Conservation (phyloP, 345 rosid genomes). For the Erodium maritimum region DNA sequence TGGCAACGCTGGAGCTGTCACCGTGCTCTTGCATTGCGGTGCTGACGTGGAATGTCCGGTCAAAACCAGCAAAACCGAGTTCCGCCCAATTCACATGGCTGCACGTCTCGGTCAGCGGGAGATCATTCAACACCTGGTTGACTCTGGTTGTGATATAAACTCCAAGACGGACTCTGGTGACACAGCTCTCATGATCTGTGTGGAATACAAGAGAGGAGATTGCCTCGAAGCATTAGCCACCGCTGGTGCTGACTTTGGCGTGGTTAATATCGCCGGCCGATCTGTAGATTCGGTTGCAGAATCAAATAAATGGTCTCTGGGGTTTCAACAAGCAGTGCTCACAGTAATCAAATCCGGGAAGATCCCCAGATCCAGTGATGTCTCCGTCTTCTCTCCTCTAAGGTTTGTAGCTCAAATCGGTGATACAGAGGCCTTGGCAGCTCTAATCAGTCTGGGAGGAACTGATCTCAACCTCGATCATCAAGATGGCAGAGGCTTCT, state of each 20-base stretch:
- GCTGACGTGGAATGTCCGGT: slow-evolving; percentile 51
- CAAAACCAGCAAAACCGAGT: slow-evolving; percentile 33
- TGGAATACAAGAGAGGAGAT: slow-evolving; percentile 43
- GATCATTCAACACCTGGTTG: slow-evolving; percentile 42
- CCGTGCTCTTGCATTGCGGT: slow-evolving; percentile 51
- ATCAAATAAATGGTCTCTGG: slow-evolving; percentile 51
- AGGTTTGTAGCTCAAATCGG: slow-evolving; percentile 57
- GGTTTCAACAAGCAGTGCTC: slow-evolving; percentile 50
- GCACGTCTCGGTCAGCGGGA: slow-evolving; percentile 49
- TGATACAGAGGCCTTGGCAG: slow-evolving; percentile 50
- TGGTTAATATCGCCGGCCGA: slow-evolving; percentile 36
- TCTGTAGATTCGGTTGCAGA: slow-evolving; percentile 44
- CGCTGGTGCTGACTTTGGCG: slow-evolving; percentile 84
- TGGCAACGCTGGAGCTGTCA: slow-evolving; percentile 57
- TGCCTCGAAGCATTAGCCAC: slow-evolving; percentile 48
- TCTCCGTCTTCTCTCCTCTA: slow-evolving; percentile 46
- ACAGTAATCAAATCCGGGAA: slow-evolving; percentile 43
- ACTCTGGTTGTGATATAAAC: slow-evolving; percentile 55
- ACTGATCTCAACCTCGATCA: slow-evolving; percentile 52
- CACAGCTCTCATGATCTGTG: slow-evolving; percentile 66
- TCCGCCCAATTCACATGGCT: slow-evolving; percentile 76
- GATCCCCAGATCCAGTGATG: slow-evolving; percentile 48
- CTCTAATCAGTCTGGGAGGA: slow-evolving; percentile 28
- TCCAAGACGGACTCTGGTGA: slow-evolving; percentile 64
- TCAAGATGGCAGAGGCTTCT: slow-evolving; percentile 70